phyloP scores from a whole-genome alignment of 2,329 filamentous ascomycete genomes.

The Trichoderma sp. region DNA sequence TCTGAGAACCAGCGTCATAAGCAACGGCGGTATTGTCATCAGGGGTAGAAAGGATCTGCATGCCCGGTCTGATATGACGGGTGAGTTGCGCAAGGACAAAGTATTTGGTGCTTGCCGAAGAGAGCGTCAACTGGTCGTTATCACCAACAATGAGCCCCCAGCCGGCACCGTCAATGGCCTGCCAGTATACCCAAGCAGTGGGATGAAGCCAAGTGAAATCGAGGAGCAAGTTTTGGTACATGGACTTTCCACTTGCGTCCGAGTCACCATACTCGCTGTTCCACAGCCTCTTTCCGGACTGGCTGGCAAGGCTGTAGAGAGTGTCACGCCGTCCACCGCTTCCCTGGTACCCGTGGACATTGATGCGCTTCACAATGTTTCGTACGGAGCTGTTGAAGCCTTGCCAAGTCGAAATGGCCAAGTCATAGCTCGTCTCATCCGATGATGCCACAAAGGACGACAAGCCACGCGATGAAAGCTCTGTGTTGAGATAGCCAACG shows the following conservation, averaged over 20 bases:
- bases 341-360: conserved; percentile 17
- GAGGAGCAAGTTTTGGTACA: conserved; percentile 15
- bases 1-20: conserved; percentile 11
- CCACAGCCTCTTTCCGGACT: conserved; percentile 6
- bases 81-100: conserved; percentile 17
- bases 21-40: conserved; percentile 15
- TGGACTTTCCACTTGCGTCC: background rate
- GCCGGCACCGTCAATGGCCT: conserved; percentile 7
- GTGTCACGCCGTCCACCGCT: conserved; percentile 11
- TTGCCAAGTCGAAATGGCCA: conserved; percentile 4
- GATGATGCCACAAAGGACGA: conserved; percentile 14
- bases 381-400: conserved; percentile 8
- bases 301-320: conserved; percentile 1
- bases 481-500: background rate
- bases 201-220: conserved; percentile 17
- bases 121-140: conserved; percentile 15
- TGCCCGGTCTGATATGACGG: conserved; percentile 14
- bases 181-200: conserved; percentile 22
- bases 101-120: conserved; percentile 8
- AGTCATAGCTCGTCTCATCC: conserved; percentile 11
- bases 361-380: conserved; percentile 6
- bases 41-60: conserved; percentile 12
- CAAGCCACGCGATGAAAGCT: conserved; percentile 1
- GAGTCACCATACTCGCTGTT: background rate
- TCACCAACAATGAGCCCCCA: conserved; percentile 19